Evolutionary conservation across 352 stramenopile species (phyloP), one percentile per base, ranked within the genome.

Genomic region (Pythium coloratum): DNA sequence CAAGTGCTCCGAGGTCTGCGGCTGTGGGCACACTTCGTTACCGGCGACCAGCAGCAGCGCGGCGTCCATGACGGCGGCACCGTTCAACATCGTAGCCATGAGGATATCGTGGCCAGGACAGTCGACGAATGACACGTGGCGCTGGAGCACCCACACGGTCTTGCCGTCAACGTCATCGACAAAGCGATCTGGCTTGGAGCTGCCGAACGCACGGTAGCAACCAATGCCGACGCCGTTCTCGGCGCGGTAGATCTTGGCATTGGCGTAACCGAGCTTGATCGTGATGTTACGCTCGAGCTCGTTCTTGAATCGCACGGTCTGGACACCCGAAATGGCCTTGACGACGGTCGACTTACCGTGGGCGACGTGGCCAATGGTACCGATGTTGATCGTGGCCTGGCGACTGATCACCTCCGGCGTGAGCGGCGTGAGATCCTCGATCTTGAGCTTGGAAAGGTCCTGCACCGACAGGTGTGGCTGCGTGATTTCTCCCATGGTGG

Each of bases 71-170:
- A 99, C 98, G 36, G 98, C 98, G 3, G 98, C 98, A 70, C 98
- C 98, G 91, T 99, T 99, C 30, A 99, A 88, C 98, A 99, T 99
- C 74, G 98, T 99, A 47, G 98, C 98, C 98, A 99, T 99, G 67
- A 99, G 92, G 91, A 99, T 99, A 80, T 99, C 98, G 89, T 99
- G 98, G 63, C 98, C 98, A 16, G 98, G 98, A 88, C 98, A 99
- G 81, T 99, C 98, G 6, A 99, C 98, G 74, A 99, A 99, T 55
- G 92, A 99, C 34, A 99, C 94, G 78, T 99, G 98, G 66, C 98
- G 93, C 78, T 97, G 89, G 28, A 98, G 72, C 61, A 95, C 84
- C 91, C 91, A 98, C 57, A 86, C 86, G 44, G 89, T 96, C 60
- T 91, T 95, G 68, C 94, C 89, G 58, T 98, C 92, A 42, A 77